phyloP scores from a whole-genome alignment of 768 basidiomycete species.

The Lactarius hatsudake region DNA sequence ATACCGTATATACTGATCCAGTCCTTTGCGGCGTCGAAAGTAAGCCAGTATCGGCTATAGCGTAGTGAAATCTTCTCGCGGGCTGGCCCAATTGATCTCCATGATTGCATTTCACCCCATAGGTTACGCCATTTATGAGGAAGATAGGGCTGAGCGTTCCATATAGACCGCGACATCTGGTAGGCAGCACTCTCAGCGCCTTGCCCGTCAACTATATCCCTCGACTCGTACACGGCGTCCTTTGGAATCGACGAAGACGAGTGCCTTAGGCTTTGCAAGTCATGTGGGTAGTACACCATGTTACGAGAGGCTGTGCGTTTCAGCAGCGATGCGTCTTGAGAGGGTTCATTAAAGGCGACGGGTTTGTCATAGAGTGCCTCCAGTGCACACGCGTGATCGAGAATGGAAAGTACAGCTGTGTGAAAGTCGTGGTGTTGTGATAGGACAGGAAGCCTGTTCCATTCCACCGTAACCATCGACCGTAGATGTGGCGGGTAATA shows the following conservation, averaged over 20 bases:
- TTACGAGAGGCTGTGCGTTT: too few relatives aligned
- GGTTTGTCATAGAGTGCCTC: too few relatives aligned
- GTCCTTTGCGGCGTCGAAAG: slow-evolving; percentile 5
- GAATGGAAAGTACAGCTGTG: not conserved
- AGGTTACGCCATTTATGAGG: not conserved
- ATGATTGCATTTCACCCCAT: not conserved
- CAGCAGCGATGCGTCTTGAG: too few relatives aligned
- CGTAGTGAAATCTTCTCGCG: not conserved
- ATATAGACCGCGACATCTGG: slow-evolving; percentile 1
- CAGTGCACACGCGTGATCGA: not conserved
- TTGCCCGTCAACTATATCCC: not conserved
- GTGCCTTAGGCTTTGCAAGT: not conserved
- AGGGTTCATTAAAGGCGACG: too few relatives aligned
- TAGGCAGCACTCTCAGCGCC: not conserved
- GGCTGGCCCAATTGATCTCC: slow-evolving; percentile 7
- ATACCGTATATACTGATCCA: not conserved
- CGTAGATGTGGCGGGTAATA: slow-evolving; percentile 1
- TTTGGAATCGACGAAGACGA: not conserved
- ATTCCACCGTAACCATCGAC: slow-evolving; percentile 2
- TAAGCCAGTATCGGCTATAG: slow-evolving; percentile 15
- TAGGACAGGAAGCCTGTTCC: slow-evolving; percentile 5
- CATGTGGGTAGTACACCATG: too few relatives aligned
- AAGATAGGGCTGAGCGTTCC: not conserved
- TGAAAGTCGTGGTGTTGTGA: slow-evolving; percentile 18
- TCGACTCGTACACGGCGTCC: not conserved